Conservation (phyloP, 192 early-diverging fungal genomes). For the Backusella liffmaniae region DNA sequence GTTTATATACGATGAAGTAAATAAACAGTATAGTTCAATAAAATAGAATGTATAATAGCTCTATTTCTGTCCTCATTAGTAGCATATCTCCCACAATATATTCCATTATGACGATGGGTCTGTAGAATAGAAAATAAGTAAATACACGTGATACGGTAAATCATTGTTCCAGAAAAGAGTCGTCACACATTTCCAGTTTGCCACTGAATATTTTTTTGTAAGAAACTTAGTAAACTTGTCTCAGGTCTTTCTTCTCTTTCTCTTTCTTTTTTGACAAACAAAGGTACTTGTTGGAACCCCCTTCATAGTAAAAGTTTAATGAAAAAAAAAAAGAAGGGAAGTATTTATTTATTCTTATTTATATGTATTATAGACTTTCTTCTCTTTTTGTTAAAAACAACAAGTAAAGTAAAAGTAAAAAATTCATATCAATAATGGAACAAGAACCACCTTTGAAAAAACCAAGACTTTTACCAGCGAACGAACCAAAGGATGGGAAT, state of each 20-base stretch:
- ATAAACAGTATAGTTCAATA: too few relatives aligned
- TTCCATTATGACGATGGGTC: not conserved
- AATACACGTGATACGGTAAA: not conserved
- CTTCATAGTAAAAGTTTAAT: not conserved
- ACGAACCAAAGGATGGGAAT: not conserved
- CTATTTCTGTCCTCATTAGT: too few relatives aligned
- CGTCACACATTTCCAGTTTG: not conserved
- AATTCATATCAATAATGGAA: not conserved
- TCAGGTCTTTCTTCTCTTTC: not conserved
- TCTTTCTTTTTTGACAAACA: not conserved
- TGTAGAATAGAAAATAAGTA: not conserved
- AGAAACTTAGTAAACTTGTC: not conserved
- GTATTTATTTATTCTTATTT: not conserved
- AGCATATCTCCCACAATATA: too few relatives aligned
- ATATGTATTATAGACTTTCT: not conserved
- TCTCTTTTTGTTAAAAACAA: not conserved
- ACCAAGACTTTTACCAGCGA: not conserved
- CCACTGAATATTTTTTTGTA: not conserved
- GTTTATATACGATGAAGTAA: too few relatives aligned
- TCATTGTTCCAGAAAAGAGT: not conserved
- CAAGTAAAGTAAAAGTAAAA: not conserved
- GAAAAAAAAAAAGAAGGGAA: not conserved
- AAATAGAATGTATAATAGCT: too few relatives aligned
- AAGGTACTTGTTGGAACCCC: not conserved
- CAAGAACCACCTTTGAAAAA: constrained; percentile 5